phyloP scores from a whole-genome alignment of 306 rosid species.

The Canavalia gladiata region DNA sequence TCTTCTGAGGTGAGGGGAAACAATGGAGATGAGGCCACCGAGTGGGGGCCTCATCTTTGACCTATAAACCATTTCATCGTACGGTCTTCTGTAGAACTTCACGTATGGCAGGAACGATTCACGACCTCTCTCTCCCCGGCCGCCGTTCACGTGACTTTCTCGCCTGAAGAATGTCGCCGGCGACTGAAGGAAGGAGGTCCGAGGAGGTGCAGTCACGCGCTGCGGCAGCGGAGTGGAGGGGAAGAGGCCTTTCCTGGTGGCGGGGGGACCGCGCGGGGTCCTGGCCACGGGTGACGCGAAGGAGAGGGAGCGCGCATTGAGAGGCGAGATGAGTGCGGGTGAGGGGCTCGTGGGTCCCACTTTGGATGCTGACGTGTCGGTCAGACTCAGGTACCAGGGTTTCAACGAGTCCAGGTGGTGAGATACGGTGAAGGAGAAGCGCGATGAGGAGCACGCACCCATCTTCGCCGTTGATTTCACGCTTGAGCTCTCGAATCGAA shows the following conservation, averaged over 20 bases:
- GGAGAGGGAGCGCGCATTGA: slow-evolving; percentile 89
- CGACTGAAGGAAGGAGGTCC: slow-evolving; percentile 88
- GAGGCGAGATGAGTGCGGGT: slow-evolving; percentile 78
- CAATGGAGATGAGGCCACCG: slow-evolving; percentile 94
- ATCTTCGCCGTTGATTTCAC: slow-evolving; percentile 72
- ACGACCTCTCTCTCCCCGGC: slow-evolving; percentile 64
- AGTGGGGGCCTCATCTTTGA: slow-evolving; percentile 98
- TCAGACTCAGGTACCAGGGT: slow-evolving; percentile 91
- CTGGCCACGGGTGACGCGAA: slow-evolving; percentile 89
- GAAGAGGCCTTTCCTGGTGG: slow-evolving; percentile 68
- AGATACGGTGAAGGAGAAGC: slow-evolving; percentile 95
- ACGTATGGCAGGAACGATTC: slow-evolving; percentile 77
- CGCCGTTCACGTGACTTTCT: slow-evolving; percentile 63
- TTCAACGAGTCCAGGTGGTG: slow-evolving; percentile 87
- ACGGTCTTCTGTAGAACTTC: slow-evolving; percentile 83
- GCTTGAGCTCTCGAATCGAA: slow-evolving; percentile 74
- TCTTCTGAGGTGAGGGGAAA: slow-evolving; percentile 79
- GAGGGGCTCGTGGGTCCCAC: slow-evolving; percentile 80
- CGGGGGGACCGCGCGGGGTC: slow-evolving; percentile 69
- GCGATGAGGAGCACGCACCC: slow-evolving; percentile 89
- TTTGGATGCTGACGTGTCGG: slow-evolving; percentile 88
- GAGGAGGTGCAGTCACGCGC: slow-evolving; percentile 60
- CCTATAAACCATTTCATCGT: slow-evolving; percentile 93
- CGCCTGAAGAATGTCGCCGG: slow-evolving; percentile 85
- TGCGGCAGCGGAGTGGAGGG: slow-evolving; percentile 90